Conservation (phyloP, 129 eudicot genomes). For the Centaurea solstitialis region DNA sequence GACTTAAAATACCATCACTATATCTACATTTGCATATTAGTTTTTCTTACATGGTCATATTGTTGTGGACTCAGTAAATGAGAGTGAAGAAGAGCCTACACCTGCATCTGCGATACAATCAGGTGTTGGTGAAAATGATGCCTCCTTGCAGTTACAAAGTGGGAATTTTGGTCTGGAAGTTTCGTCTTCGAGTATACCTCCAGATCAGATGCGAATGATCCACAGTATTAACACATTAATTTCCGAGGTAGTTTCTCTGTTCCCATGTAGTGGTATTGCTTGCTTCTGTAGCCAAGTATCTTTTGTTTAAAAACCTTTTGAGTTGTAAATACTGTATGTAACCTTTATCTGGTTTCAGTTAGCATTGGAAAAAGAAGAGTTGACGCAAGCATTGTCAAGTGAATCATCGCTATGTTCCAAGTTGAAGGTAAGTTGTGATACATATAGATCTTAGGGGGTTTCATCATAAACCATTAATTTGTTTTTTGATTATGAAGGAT, state of each 20-base stretch:
- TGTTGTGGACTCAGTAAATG: conserved; percentile 23
- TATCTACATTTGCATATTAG: not conserved
- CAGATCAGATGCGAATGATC: conserved; percentile 78
- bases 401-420: conserved; percentile 72
- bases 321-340: not conserved
- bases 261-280: not conserved
- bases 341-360: conserved; percentile 48
- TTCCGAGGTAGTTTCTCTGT: conserved; percentile 59
- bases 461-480: not conserved
- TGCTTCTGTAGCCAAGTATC: not conserved
- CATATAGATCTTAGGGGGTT: not conserved
- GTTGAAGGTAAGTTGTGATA: conserved; percentile 62
- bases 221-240: conserved; percentile 74
- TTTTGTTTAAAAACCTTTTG: not conserved
- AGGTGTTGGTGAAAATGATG: conserved; percentile 40
- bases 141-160: conserved; percentile 39
- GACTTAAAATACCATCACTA: not conserved
- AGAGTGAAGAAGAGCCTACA: conserved; percentile 23
- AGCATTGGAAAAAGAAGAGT: conserved; percentile 78
- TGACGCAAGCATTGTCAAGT: conserved; percentile 64
- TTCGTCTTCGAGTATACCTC: conserved; percentile 61
- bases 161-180: conserved; percentile 49
- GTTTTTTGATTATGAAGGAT: conserved; percentile 46
- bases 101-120: conserved; percentile 34
- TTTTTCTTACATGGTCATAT: not conserved